A percentile compares a stretch with the other conserved stretches of the same genome.
These are phyloP conservation scores for Amylostereum areolatum DNA, from an alignment of 1,284 basidiomycete genomes.

Conservation along the genomic window DNA sequence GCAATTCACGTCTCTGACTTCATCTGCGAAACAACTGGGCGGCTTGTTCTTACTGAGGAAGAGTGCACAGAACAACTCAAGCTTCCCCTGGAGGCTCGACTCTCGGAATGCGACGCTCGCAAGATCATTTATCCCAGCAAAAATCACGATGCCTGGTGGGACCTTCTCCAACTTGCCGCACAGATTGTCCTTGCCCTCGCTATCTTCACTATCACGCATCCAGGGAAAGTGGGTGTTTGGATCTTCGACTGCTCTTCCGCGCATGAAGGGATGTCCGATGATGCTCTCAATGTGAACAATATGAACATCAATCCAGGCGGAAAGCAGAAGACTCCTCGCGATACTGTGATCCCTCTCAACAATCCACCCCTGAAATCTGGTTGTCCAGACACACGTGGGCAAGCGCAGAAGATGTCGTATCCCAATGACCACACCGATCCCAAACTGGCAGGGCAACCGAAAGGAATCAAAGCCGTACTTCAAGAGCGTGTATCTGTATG, in stretches of 20 bases:
- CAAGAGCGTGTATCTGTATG: conserved; percentile 23
- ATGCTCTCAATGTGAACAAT: conserved; percentile 25
- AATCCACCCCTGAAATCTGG: no score
- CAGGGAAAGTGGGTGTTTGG: conserved; percentile 27
- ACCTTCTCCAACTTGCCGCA: conserved; percentile 16
- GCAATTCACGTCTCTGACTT: conserved; percentile 14
- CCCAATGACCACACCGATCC: conserved; percentile 23
- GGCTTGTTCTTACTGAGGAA: conserved; percentile 30
- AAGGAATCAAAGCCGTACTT: conserved; percentile 29
- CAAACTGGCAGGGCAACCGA: conserved; percentile 22
- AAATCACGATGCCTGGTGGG: no score
- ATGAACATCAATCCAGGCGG: conserved; percentile 35
- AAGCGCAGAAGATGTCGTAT: conserved; percentile 29
- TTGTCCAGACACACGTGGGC: no score
- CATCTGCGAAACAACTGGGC: conserved; percentile 13
- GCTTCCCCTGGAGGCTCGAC: conserved; percentile 1
- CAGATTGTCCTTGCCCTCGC: conserved; percentile 33
- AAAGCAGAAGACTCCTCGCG: no score
- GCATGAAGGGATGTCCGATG: conserved; percentile 29
- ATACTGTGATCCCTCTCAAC: no score
- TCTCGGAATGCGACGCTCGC: not conserved
- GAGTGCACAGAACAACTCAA: conserved; percentile 33
- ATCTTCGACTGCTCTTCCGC: conserved; percentile 35
- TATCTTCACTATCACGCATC: conserved; percentile 21
- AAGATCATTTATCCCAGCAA: no score